Evolutionary conservation across 2,329 filamentous ascomycete species (phyloP).

Genomic region (Plenodomus biglobosus): DNA sequence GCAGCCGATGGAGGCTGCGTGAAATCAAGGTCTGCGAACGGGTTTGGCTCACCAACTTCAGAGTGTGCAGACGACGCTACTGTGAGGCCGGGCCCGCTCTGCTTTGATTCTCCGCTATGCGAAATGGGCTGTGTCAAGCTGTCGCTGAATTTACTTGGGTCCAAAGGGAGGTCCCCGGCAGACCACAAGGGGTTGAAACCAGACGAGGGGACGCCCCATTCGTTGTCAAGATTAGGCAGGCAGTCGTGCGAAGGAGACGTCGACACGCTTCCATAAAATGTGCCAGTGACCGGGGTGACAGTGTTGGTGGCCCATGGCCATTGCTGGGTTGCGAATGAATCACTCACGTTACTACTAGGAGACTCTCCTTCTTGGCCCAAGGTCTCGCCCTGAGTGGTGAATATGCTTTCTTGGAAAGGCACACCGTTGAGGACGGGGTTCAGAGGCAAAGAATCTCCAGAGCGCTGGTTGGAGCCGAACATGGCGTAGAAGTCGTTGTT

Average conservation of each 20-base stretch:
- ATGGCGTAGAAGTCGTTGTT: constrained; percentile 42
- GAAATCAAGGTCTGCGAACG: constrained; percentile 41
- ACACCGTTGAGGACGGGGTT: constrained; percentile 35
- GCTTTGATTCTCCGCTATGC: constrained; percentile 46
- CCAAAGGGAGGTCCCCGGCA: constrained; percentile 45
- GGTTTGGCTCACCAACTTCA: constrained; percentile 41
- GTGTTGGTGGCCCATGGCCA: constrained; percentile 39
- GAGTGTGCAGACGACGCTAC: constrained; percentile 46
- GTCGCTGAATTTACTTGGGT: constrained; percentile 42
- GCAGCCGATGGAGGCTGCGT: constrained; percentile 34
- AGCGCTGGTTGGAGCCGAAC: constrained; percentile 37
- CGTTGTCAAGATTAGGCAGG: constrained; percentile 37
- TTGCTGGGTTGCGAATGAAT: constrained; percentile 34
- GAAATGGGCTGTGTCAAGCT: constrained; percentile 43
- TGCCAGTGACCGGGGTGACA: constrained; percentile 29
- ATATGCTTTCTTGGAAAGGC: constrained; percentile 32
- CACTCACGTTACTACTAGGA: constrained; percentile 38
- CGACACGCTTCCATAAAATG: constrained; percentile 42
- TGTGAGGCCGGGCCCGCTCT: constrained; percentile 45
- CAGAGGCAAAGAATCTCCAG: constrained; percentile 29
- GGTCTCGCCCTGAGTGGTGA: constrained; percentile 25
- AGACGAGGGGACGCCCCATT: constrained; percentile 41
- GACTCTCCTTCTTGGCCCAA: constrained; percentile 37
- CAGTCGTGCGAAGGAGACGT: constrained; percentile 45
- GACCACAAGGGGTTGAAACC: constrained; percentile 44